phyloP scores from a whole-genome alignment of 1,139 yeast species.

The Suhomyces choctaworum region DNA sequence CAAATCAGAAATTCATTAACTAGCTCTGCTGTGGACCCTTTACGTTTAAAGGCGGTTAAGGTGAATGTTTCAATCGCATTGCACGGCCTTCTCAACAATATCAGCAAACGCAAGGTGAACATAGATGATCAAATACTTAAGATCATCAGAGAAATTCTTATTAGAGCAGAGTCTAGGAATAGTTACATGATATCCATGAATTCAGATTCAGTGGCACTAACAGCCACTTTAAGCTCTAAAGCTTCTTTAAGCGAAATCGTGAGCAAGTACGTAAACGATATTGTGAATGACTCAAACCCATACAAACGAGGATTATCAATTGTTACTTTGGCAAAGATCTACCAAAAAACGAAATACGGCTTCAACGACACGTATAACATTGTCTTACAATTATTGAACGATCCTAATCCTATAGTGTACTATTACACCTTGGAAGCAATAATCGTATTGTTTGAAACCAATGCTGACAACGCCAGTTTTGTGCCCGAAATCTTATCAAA shows the following conservation, averaged over 20 bases:
- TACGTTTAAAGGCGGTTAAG: slow-evolving; percentile 50
- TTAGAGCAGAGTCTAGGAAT: slow-evolving; percentile 44
- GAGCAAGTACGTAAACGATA: slow-evolving; percentile 55
- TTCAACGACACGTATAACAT: slow-evolving; percentile 54
- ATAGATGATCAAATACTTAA: slow-evolving; percentile 50
- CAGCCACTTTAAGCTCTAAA: slow-evolving; percentile 45
- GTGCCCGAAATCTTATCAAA: slow-evolving; percentile 48
- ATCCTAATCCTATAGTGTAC: slow-evolving; percentile 85
- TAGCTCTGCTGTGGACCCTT: slow-evolving; percentile 30
- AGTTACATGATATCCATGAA: slow-evolving; percentile 49
- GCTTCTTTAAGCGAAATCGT: slow-evolving; percentile 47
- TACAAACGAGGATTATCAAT: slow-evolving; percentile 64
- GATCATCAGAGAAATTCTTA: slow-evolving; percentile 59
- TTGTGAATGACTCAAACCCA: slow-evolving; percentile 60
- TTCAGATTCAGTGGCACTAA: slow-evolving; percentile 67
- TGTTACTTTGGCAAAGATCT: slow-evolving; percentile 60
- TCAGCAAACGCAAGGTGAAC: slow-evolving; percentile 24
- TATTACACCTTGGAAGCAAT: slow-evolving; percentile 68
- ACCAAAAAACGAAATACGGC: slow-evolving; percentile 39
- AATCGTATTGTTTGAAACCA: slow-evolving; percentile 54
- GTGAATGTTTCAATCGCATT: slow-evolving; percentile 66
- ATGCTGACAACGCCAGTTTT: slow-evolving; percentile 49
- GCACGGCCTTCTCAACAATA: slow-evolving; percentile 52
- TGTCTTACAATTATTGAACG: slow-evolving; percentile 60
- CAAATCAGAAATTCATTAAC: slow-evolving; percentile 61